Conservation (phyloP, 768 basidiomycete genomes). For the Leccinellum luteum region DNA sequence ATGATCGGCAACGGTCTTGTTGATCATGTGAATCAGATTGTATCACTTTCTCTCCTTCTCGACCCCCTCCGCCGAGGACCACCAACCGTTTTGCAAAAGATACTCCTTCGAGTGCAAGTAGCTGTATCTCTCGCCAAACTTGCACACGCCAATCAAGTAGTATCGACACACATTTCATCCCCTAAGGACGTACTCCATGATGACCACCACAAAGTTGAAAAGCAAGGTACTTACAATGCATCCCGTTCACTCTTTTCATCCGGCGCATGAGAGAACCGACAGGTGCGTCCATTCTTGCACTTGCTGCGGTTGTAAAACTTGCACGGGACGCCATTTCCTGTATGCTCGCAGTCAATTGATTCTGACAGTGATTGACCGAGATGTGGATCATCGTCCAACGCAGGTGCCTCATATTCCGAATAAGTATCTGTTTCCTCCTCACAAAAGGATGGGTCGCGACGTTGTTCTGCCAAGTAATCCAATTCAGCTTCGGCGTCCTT, state of each 20-base stretch:
- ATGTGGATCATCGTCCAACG: conserved; percentile 26
- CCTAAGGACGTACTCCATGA: conserved; percentile 30
- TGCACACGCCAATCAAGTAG: conserved; percentile 41
- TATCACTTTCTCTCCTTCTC: conserved; percentile 1
- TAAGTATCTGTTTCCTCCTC: neutral
- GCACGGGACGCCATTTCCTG: conserved; percentile 52
- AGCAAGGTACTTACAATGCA: conserved; percentile 41
- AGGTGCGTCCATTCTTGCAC: conserved; percentile 41
- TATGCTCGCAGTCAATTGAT: conserved; percentile 52
- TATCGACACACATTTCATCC: conserved; percentile 51
- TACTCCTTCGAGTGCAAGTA: conserved; percentile 48
- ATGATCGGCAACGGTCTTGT: neutral
- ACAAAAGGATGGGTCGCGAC: neutral
- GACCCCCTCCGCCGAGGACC: conserved; percentile 29
- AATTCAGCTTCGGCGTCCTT: conserved; percentile 20
- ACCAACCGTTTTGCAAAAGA: conserved; percentile 48
- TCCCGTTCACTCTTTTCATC: conserved; percentile 55
- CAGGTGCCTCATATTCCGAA: conserved; percentile 17
- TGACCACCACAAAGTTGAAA: neutral
- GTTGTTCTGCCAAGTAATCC: neutral
- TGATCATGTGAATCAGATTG: neutral
- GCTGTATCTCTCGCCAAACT: conserved; percentile 40
- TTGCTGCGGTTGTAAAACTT: conserved; percentile 56
- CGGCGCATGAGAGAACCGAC: conserved; percentile 52
- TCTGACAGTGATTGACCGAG: conserved; percentile 46